phyloP scores from a whole-genome alignment of 495 filamentous ascomycete species.

The Stereocaulon alpinum region DNA sequence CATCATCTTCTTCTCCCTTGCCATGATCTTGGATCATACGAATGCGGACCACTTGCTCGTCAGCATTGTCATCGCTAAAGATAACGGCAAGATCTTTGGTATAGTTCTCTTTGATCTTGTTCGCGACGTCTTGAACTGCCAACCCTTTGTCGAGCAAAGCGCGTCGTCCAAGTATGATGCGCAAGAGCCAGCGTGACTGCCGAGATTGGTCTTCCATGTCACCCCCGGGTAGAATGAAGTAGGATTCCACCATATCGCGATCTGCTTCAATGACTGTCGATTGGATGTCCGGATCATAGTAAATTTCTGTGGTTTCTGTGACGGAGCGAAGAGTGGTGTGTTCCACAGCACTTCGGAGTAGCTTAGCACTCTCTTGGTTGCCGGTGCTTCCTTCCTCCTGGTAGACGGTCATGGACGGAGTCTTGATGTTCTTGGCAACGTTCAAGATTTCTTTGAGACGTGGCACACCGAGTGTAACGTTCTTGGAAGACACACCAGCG shows the following conservation, averaged over 20 bases:
- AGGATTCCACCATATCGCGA: constrained; percentile 88
- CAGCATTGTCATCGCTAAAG: constrained; percentile 96
- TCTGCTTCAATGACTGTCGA: constrained; percentile 78
- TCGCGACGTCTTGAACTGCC: constrained; percentile 84
- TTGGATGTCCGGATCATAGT: constrained; percentile 89
- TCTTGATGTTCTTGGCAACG: constrained; percentile 95
- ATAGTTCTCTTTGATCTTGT: constrained; percentile 77
- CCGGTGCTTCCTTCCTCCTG: constrained; percentile 46
- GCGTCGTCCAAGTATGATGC: constrained; percentile 84
- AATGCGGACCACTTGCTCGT: constrained; percentile 87
- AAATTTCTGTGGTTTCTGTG: constrained; percentile 84
- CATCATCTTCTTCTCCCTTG: constrained; percentile 68
- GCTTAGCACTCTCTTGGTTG: constrained; percentile 72
- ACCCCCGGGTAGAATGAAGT: constrained; percentile 90
- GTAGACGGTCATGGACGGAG: constrained; percentile 93
- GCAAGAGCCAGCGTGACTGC: constrained; percentile 91
- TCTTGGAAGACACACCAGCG: constrained; percentile 98
- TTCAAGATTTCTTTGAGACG: constrained; percentile 99
- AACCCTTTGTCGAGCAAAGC: constrained; percentile 93
- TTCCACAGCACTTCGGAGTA: constrained; percentile 76
- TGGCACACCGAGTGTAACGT: constrained; percentile 96
- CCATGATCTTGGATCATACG: constrained; percentile 63
- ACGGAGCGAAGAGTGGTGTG: constrained; percentile 92
- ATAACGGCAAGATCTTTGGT: constrained; percentile 82
- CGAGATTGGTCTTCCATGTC: constrained; percentile 54